Percentiles rank a stretch among this genome's conserved stretches.
These are phyloP conservation scores for Aspergillus viridinutans DNA, from an alignment of 2,329 filamentous ascomycete species.

Conservation along the genomic window DNA sequence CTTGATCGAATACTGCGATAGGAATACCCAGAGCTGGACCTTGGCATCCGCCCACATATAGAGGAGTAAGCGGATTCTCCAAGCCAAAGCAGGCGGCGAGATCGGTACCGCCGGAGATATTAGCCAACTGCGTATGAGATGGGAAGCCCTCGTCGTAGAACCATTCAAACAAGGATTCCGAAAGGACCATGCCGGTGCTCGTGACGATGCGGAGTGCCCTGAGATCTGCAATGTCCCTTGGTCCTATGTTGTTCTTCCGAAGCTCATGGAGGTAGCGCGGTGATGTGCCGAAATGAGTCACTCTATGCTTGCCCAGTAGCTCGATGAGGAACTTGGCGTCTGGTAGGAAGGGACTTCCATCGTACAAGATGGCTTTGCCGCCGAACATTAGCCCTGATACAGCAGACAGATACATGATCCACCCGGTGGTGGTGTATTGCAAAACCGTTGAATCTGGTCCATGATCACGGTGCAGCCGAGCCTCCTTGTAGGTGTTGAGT, in stretches of 20 bases:
- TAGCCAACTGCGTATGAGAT: constrained; percentile 60
- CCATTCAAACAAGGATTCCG: constrained; percentile 75
- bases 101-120: constrained; percentile 75
- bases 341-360: constrained; percentile 75
- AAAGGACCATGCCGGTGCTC: constrained; percentile 77
- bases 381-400: constrained; percentile 59
- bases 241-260: constrained; percentile 59
- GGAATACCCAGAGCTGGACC: constrained; percentile 51
- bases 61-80: constrained; percentile 65
- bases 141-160: constrained; percentile 71
- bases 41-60: constrained; percentile 58
- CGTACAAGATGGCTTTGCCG: constrained; percentile 66
- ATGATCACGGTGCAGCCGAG: constrained; percentile 48
- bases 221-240: constrained; percentile 60
- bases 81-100: constrained; percentile 46
- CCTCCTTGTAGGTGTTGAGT: constrained; percentile 55
- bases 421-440: constrained; percentile 68
- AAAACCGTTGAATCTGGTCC: constrained; percentile 43
- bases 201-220: constrained; percentile 58
- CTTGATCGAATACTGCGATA: constrained; percentile 57
- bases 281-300: constrained; percentile 70
- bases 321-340: constrained; percentile 60
- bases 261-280: constrained; percentile 74
- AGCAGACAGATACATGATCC: constrained; percentile 79
- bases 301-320: constrained; percentile 58